Percentiles rank a stretch among this genome's conserved stretches.
These are phyloP conservation scores for Ophiostoma populinum DNA, from an alignment of 2,329 filamentous ascomycete genomes.

Conservation along the genomic window DNA sequence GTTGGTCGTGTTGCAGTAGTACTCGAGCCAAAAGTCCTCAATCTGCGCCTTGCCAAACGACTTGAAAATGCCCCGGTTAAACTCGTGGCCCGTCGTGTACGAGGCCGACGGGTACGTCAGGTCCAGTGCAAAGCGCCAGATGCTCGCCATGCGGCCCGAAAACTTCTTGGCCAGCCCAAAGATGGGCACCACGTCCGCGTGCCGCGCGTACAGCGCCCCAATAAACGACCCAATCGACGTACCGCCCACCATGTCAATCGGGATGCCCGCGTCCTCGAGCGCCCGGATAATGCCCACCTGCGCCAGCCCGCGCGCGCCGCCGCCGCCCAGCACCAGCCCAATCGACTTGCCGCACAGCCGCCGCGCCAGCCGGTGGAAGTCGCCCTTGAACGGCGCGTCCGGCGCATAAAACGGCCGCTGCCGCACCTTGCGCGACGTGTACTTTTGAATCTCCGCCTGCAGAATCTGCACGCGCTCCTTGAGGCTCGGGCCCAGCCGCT, in stretches of 20 bases:
- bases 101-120: slow-evolving; percentile 91
- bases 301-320: slow-evolving; percentile 78
- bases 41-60: slow-evolving; percentile 94
- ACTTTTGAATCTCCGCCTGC: slow-evolving; percentile 95
- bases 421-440: slow-evolving; percentile 81
- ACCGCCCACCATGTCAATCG: slow-evolving; percentile 86
- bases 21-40: slow-evolving; percentile 97
- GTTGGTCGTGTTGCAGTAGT: slow-evolving; percentile 98
- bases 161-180: slow-evolving; percentile 96
- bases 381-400: slow-evolving; percentile 85
- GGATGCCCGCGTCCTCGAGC: slow-evolving; percentile 88
- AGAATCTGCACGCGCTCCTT: slow-evolving; percentile 89
- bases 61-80: slow-evolving; percentile 98
- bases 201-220: slow-evolving; percentile 83
- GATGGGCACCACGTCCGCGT: slow-evolving; percentile 93
- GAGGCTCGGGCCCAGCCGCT: slow-evolving; percentile 66
- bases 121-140: slow-evolving; percentile 96
- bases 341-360: slow-evolving; percentile 87
- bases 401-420: slow-evolving; percentile 80
- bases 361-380: slow-evolving; percentile 84
- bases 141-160: slow-evolving; percentile 92
- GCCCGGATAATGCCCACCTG: slow-evolving; percentile 90
- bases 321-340: slow-evolving; percentile 82
- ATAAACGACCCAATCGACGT: slow-evolving; percentile 96
- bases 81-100: slow-evolving; percentile 96